These are phyloP conservation scores for Xylaria arbuscula DNA, from an alignment of 2,329 filamentous ascomycete species.

Conservation along the genomic window DNA sequence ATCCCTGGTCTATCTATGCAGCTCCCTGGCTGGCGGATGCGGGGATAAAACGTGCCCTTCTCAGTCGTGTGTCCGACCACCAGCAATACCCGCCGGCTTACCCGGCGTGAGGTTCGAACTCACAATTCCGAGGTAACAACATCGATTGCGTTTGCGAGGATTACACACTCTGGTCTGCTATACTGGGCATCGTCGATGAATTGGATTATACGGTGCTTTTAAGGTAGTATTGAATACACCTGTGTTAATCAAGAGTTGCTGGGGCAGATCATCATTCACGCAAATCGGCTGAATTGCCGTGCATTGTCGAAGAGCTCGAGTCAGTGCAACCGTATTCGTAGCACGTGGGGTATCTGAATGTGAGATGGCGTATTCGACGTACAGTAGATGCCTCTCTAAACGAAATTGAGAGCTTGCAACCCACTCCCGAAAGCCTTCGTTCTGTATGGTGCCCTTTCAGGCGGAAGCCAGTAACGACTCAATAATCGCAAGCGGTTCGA, in stretches of 20 bases:
- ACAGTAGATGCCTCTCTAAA: neutral
- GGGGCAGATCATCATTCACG: slow-evolving; percentile 17
- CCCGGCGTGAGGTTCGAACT: slow-evolving; percentile 11
- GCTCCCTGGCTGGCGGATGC: slow-evolving; percentile 34
- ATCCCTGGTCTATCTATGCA: slow-evolving; percentile 33
- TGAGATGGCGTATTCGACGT: neutral
- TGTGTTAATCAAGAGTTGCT: neutral
- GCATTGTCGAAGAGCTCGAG: neutral
- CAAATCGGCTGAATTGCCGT: neutral
- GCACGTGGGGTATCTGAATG: neutral
- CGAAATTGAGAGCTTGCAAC: neutral
- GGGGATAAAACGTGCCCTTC: slow-evolving; percentile 29
- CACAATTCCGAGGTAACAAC: neutral
- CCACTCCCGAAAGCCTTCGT: neutral
- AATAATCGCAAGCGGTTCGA: neutral
- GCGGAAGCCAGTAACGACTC: neutral
- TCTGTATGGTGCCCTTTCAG: neutral
- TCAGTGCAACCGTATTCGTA: neutral
- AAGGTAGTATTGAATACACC: too few relatives aligned
- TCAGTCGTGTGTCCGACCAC: slow-evolving; percentile 17
- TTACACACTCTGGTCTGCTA: neutral
- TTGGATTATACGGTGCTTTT: neutral
- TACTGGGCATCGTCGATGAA: neutral
- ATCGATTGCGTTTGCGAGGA: neutral
- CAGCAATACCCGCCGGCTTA: slow-evolving; percentile 22